Base-by-base conservation (phyloP, 495 filamentous ascomycete species). In the Aspergillus funiculosus region DNA sequence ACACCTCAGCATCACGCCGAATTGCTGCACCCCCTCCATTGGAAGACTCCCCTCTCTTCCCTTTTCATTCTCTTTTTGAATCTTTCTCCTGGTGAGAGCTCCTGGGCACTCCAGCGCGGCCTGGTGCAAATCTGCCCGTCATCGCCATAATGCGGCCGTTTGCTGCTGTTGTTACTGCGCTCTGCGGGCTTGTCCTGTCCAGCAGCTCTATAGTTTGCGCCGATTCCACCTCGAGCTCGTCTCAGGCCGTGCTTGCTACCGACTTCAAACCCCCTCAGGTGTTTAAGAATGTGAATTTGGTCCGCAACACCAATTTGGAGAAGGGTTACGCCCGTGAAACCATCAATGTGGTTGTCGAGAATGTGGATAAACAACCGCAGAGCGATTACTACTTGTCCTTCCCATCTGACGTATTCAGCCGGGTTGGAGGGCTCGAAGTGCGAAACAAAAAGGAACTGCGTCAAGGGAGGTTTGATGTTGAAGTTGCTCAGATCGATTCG, bases 321-420 rank as follows among this genome's bases (percentile, higher is more conserved):
- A 96, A 95, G 69, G 82, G 80, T 48, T 97, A 91, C 57, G 80
- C 80, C 15, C 84, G 87, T 54, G 89, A 97, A 61, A 85, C 79
- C 9, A 79, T 95, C 75, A 96, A 97, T 70, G 86, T 95, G 6
- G 74, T 94, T 20, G 82, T 97, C 39, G 88, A 98, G 75, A 98
- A 98, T 67, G 69, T 84, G 53, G 77, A 78, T 57, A 80, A 76
- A 27, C 67, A 81, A 39, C 76, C 88, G 7, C 92, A 97, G 60
- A 75, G 75, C 66, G 83, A 90, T 62, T 97, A 96, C 76, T 95
- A 82, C 64, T 57, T 96, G 25, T 83, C 89, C 3, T 91, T 97
- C 68, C 81, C 82, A 36, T 74, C 76, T 35, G 78, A 84, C 37
- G 74, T 86, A 54, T 75, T 92, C 56, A 76, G 75, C 38, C 82